Conservation (phyloP, 2,329 filamentous ascomycete species). For the Colletotrichum musae region DNA sequence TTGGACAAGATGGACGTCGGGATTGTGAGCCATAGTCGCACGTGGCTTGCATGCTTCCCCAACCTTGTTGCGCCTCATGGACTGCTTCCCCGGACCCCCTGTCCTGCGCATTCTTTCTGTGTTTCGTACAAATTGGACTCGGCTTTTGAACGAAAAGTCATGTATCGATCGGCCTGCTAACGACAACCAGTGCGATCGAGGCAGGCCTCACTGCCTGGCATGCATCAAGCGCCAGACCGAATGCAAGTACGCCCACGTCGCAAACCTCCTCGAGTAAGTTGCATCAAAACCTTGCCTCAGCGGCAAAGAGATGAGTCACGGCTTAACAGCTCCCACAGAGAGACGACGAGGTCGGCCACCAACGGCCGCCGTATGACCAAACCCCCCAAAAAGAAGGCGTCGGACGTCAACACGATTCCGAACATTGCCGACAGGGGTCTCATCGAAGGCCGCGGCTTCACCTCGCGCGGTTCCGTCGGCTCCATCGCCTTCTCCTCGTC, state of each 20-base stretch:
- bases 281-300: not conserved
- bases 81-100: not conserved
- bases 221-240: conserved; percentile 83
- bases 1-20: not conserved
- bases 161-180: conserved; percentile 1
- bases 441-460: conserved; percentile 58
- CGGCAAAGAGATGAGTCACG: conserved; percentile 17
- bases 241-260: conserved; percentile 82
- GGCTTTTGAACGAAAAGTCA: not conserved
- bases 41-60: conserved; percentile 8
- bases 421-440: conserved; percentile 71
- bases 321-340: conserved; percentile 54
- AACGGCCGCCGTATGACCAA: conserved; percentile 71
- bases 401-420: conserved; percentile 59
- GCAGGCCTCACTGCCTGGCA: conserved; percentile 76
- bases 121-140: not conserved
- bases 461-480: conserved; percentile 63
- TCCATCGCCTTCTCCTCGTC: conserved; percentile 59
- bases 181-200: conserved; percentile 76
- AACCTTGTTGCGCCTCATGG: not conserved
- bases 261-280: conserved; percentile 84
- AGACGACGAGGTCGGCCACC: conserved; percentile 68
- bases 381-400: conserved; percentile 68
- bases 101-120: not conserved
- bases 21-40: not conserved